phyloP scores from a whole-genome alignment of 2,329 filamentous ascomycete species.

The Sarocladium kiliense region DNA sequence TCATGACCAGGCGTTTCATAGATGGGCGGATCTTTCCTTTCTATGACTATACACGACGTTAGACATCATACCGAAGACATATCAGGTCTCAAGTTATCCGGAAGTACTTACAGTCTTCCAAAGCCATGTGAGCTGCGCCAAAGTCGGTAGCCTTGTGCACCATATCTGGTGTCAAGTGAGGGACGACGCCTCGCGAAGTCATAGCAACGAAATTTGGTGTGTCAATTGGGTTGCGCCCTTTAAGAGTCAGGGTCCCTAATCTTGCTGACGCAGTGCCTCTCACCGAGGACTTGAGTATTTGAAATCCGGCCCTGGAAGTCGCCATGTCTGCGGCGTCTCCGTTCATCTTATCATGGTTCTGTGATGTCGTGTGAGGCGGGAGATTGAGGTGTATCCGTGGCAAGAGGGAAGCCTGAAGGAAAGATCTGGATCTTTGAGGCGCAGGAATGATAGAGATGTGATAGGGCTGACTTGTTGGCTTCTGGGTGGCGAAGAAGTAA shows the following conservation, averaged over 20 bases:
- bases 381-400: not conserved
- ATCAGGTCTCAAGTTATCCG: conserved; percentile 10
- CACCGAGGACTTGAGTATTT: conserved; percentile 37
- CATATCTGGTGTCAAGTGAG: conserved; percentile 86
- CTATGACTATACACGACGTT: conserved; percentile 41
- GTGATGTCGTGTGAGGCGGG: not conserved
- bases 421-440: too few species aligned
- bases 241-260: conserved; percentile 61
- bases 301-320: conserved; percentile 31
- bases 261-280: conserved; percentile 47
- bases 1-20: conserved; percentile 31
- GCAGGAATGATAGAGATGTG: too few species aligned
- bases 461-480: not conserved
- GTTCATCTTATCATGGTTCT: conserved; percentile 9
- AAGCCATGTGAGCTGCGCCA: conserved; percentile 68
- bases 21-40: conserved; percentile 46
- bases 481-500: too few species aligned
- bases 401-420: not conserved
- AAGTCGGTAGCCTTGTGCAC: conserved; percentile 60
- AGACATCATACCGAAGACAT: not conserved
- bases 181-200: conserved; percentile 77
- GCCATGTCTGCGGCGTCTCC: conserved; percentile 18
- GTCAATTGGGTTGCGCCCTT: conserved; percentile 58
- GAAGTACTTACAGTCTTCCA: conserved; percentile 80
- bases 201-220: conserved; percentile 80